Evolutionary conservation across 306 rosid species (phyloP).

Genomic region (Glycine latifolia): DNA sequence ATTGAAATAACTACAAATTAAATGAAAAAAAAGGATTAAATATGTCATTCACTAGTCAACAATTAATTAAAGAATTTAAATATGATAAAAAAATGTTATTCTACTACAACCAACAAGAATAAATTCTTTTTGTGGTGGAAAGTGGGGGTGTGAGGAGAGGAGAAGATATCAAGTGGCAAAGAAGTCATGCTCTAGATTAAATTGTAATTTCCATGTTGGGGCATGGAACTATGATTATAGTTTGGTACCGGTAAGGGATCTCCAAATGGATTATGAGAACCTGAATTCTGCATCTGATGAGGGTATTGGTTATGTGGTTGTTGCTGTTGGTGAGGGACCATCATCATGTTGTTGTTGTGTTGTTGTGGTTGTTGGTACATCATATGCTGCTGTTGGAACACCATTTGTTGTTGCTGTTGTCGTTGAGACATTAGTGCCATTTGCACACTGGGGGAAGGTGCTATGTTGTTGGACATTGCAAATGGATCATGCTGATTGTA

Average conservation of each 20-base stretch:
- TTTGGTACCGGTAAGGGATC: constrained; percentile 63
- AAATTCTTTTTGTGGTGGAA: neutral
- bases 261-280: constrained; percentile 81
- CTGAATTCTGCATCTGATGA: constrained; percentile 58
- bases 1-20: neutral
- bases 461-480: constrained; percentile 67
- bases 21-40: neutral
- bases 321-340: constrained; percentile 66
- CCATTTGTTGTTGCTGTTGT: constrained; percentile 64
- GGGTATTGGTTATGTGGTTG: constrained; percentile 50
- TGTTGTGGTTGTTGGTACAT: constrained; percentile 53
- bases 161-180: neutral
- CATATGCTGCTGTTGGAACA: constrained; percentile 57
- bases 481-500: constrained; percentile 72
- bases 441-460: constrained; percentile 86
- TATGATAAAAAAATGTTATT: neutral
- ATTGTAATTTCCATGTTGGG: constrained; percentile 69
- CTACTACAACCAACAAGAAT: constrained; percentile 40
- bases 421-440: constrained; percentile 76
- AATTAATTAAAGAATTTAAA: constrained; percentile 44
- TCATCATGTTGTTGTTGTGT: constrained; percentile 63
- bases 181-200: constrained; percentile 58
- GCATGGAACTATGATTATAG: constrained; percentile 58
- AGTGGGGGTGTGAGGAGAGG: neutral
- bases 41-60: constrained; percentile 38